Percentiles rank a stretch among this genome's conserved stretches.
These are phyloP conservation scores for Trametes pubescens DNA, from an alignment of 1,284 basidiomycete species.

Conservation along the genomic window DNA sequence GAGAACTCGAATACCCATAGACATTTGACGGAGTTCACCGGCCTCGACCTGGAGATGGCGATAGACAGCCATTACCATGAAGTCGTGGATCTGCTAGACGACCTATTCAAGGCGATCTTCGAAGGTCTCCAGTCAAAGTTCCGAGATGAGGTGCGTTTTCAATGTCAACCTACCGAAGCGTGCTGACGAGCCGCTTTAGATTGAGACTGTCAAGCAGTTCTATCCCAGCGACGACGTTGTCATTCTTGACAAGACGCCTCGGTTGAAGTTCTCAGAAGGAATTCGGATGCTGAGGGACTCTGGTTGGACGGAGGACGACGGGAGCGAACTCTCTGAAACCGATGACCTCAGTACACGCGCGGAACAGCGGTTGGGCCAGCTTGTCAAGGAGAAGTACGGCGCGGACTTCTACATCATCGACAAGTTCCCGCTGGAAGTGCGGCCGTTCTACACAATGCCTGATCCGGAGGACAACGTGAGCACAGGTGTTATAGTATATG, in stretches of 20 bases:
- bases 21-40: constrained; percentile 80
- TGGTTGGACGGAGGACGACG: constrained; percentile 56
- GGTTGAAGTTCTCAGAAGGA: constrained; percentile 64
- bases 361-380: constrained; percentile 66
- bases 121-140: constrained; percentile 43
- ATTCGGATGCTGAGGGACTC: constrained; percentile 62
- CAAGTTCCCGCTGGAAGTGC: constrained; percentile 69
- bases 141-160: constrained; percentile 45
- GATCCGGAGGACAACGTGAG: constrained; percentile 59
- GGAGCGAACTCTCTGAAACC: constrained; percentile 57
- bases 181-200: constrained; percentile 38
- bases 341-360: constrained; percentile 55
- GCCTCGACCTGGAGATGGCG: constrained; percentile 78
- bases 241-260: constrained; percentile 57
- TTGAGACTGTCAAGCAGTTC: constrained; percentile 64
- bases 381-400: constrained; percentile 72
- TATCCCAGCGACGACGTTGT: constrained; percentile 63
- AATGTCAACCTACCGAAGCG: not conserved
- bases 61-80: constrained; percentile 76
- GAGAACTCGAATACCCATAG: constrained; percentile 80
- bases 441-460: constrained; percentile 80
- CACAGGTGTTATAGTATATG: constrained; percentile 9
- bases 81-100: constrained; percentile 50
- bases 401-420: constrained; percentile 78
- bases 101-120: constrained; percentile 50